A percentile compares a stretch with the other conserved stretches of the same genome.
Conservation (phyloP, 2,329 filamentous ascomycete species). For the Calonectria crousiana region DNA sequence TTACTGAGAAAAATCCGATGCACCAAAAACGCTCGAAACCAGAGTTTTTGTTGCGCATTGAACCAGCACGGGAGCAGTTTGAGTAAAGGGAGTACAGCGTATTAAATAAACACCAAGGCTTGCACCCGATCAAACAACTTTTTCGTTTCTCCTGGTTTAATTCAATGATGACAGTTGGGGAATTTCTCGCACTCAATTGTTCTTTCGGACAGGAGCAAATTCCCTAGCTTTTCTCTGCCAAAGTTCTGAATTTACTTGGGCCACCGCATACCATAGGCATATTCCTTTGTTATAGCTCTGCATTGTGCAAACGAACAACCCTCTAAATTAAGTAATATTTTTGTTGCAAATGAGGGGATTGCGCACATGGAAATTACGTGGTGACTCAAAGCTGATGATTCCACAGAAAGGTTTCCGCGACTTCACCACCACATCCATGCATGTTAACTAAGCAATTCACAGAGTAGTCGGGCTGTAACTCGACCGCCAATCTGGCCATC, state of each 20-base stretch:
- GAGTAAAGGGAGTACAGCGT: background rate
- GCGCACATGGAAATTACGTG: background rate
- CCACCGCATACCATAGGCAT: no score
- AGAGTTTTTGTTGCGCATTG: background rate
- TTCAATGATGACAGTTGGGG: background rate
- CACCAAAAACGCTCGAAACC: background rate
- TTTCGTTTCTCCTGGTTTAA: fast-evolving
- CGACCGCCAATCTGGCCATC: fast-evolving
- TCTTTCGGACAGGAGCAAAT: background rate
- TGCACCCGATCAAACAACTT: background rate
- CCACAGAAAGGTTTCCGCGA: background rate
- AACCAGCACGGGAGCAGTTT: fast-evolving
- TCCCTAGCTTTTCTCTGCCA: background rate
- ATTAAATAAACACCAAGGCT: background rate
- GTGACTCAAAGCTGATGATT: background rate
- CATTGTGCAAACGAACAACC: background rate
- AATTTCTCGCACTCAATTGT: background rate
- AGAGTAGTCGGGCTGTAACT: background rate
- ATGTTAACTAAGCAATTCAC: background rate
- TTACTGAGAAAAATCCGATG: background rate
- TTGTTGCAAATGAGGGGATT: background rate
- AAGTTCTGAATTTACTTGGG: no score
- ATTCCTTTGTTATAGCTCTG: background rate
- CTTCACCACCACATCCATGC: background rate
- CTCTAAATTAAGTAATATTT: background rate